These are phyloP conservation scores for Anthracocystis panici-leucophaei DNA, from an alignment of 1,284 basidiomycete genomes.

Conservation along the genomic window DNA sequence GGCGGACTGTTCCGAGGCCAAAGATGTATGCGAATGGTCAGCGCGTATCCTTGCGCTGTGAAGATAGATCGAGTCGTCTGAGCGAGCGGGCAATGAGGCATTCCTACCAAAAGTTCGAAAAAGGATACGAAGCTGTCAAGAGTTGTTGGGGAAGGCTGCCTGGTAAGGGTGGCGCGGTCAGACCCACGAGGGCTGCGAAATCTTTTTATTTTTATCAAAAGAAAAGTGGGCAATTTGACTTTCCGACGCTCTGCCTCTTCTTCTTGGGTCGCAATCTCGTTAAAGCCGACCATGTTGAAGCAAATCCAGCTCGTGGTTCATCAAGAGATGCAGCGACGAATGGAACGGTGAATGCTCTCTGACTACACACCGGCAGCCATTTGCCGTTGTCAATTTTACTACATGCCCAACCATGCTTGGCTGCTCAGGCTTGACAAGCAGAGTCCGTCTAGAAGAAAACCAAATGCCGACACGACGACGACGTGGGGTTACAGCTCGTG, in stretches of 20 bases:
- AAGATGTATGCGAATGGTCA: background rate
- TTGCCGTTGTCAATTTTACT: background rate
- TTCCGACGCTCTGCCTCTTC: no score
- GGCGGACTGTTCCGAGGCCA: conserved; percentile 3
- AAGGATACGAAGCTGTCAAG: background rate
- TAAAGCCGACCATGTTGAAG: no score
- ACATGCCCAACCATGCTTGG: background rate
- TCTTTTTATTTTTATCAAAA: no score
- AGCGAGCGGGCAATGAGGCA: background rate
- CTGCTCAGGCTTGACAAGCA: conserved; percentile 1
- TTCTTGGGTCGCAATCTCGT: no score
- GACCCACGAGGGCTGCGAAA: no score
- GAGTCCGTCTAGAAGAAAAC: conserved; percentile 1
- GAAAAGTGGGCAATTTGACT: no score
- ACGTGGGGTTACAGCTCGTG: background rate
- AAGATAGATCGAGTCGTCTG: background rate
- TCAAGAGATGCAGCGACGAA: no score
- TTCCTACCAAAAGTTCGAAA: conserved; percentile 4
- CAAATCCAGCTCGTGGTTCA: no score
- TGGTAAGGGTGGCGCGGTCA: no score
- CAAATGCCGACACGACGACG: conserved; percentile 4
- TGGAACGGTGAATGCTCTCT: background rate
- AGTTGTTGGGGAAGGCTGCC: no score
- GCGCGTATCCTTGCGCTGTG: background rate
- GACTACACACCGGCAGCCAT: background rate